phyloP scores from a whole-genome alignment of 495 filamentous ascomycete genomes.

The Aspergillus panamensis region DNA sequence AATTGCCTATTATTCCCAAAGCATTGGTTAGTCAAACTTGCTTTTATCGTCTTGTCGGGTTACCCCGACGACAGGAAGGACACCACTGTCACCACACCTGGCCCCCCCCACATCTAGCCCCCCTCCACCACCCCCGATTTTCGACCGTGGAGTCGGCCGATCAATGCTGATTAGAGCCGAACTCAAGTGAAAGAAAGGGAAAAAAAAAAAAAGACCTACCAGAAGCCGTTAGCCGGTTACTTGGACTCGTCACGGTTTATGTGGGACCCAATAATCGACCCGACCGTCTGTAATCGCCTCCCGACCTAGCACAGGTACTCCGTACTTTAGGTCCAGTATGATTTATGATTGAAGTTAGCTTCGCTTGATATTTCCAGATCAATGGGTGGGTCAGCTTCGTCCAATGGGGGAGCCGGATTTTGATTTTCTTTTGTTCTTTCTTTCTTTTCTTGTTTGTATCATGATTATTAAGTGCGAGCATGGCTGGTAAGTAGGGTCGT shows the following conservation, averaged over 20 bases:
- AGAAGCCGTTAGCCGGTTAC: not conserved
- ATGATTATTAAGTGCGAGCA: not conserved
- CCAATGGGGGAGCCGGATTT: not conserved
- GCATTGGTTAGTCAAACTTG: no score
- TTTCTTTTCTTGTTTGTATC: not conserved
- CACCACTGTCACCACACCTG: not conserved
- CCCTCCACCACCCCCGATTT: conserved; percentile 3
- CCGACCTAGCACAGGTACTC: no score
- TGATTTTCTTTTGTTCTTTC: not conserved
- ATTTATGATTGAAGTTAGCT: not conserved
- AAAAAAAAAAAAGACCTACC: not conserved
- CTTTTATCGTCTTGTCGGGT: no score
- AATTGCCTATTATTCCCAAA: no score
- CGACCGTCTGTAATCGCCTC: no score
- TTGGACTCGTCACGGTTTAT: no score
- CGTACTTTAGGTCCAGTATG: no score
- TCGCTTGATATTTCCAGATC: conserved; percentile 8
- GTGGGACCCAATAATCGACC: no score
- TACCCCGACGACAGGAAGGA: no score
- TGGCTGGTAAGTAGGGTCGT: not conserved
- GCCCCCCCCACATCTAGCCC: not conserved
- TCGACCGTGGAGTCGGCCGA: conserved; percentile 6
- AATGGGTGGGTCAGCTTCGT: not conserved
- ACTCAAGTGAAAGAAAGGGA: not conserved
- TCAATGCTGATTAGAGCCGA: not conserved